Conservation (phyloP, 2,329 filamentous ascomycete genomes). For the Ilyonectria mors-panacis region DNA sequence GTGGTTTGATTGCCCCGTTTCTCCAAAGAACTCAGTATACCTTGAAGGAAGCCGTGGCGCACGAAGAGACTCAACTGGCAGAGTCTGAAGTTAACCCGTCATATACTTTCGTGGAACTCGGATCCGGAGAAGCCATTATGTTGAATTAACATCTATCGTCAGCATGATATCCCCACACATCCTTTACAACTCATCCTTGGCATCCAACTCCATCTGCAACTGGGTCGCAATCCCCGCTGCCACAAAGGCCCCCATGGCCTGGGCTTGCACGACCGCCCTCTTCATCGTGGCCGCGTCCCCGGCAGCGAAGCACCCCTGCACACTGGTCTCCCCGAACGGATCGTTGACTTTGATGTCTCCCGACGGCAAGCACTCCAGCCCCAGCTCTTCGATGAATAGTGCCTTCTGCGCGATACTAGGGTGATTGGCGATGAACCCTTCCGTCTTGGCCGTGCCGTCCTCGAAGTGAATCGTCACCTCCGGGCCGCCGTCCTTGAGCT, state of each 20-base stretch:
- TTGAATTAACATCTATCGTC: background rate
- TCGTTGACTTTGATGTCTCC: slow-evolving; percentile 60
- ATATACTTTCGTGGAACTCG: background rate
- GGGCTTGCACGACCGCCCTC: slow-evolving; percentile 49
- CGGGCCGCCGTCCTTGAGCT: slow-evolving; percentile 45
- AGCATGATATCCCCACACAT: background rate
- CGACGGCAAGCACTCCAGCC: slow-evolving; percentile 57
- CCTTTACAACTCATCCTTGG: slow-evolving; percentile 45
- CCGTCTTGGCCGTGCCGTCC: slow-evolving; percentile 54
- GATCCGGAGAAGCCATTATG: background rate
- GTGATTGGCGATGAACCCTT: slow-evolving; percentile 59
- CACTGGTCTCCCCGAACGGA: slow-evolving; percentile 65
- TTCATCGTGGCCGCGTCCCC: slow-evolving; percentile 62
- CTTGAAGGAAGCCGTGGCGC: background rate
- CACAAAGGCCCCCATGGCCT: slow-evolving; percentile 48
- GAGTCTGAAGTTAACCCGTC: background rate
- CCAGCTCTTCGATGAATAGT: slow-evolving; percentile 60
- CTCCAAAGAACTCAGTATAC: background rate
- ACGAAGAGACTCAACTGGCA: background rate
- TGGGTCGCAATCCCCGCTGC: slow-evolving; percentile 47
- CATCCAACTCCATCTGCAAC: slow-evolving; percentile 48
- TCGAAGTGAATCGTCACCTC: slow-evolving; percentile 56
- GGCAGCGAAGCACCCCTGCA: slow-evolving; percentile 67
- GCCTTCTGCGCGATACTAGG: slow-evolving; percentile 57
- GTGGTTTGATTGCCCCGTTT: slow-evolving; percentile 58